Base-by-base conservation (phyloP, 2,329 filamentous ascomycete genomes). In the Grosmannia clavigera region DNA sequence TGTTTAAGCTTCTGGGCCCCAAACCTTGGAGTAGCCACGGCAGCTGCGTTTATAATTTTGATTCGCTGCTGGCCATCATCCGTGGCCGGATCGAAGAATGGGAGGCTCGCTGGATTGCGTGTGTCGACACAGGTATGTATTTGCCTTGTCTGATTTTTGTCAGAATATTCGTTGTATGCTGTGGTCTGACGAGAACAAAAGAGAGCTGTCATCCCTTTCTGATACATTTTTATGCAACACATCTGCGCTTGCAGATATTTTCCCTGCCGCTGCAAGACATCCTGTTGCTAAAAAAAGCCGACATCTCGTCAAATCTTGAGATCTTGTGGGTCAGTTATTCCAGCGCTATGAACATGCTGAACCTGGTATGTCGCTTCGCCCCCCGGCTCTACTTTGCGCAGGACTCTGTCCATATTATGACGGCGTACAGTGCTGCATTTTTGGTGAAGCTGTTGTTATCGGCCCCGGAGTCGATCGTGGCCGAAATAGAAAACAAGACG, bases 221-320 rank as follows among this genome's bases (percentile, higher is more conserved):
- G 19, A 67, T 74, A 2, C 66, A 66, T 5, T 75, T 75, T 59
- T 75, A 75, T 58, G 70, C 72, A 11, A 67, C 68, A 0, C 73
- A 75, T 60, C 65, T 74, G 7, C 66, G 70, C 7, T 66, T 76
- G 0, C 67, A 73, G 7, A 64, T 75, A 0, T 71, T 71, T 58
- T 74, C 73, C 0, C 66, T 72, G 14, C 68, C 68, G 0, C 60
- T 75, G 14, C 72, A 63, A 63, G 25, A 22, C 14, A 14, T 51
- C 5, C 55, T 58, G 2, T 22, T 27, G 5, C 14, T 25, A 2
- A 22, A 11, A 3, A 22, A 51, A 5, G 4, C 19, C 6, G 25
- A 27, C 22, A 10, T 33, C 10, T 14, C 12, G 64, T 66, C 9
- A 62, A 60, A 51, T 63, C 63, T 22, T 63, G 66, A 40, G 64